These are phyloP conservation scores for Hypoxylon perforatum DNA, from an alignment of 495 filamentous ascomycete species.

Conservation along the genomic window DNA sequence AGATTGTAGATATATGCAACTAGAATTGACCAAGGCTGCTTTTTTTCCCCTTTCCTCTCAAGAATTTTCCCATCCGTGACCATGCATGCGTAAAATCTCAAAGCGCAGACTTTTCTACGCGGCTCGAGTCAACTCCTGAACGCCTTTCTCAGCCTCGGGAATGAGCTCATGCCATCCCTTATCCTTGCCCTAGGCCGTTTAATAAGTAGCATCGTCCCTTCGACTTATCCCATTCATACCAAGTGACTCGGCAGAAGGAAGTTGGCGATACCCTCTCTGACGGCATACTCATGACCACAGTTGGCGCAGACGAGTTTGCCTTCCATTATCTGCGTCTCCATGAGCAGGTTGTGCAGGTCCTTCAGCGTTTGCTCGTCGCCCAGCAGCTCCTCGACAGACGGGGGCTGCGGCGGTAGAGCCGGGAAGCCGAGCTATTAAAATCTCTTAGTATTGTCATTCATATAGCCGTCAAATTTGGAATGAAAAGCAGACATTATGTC, in stretches of 20 bases:
- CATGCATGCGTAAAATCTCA: neutral
- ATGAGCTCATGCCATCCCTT: neutral
- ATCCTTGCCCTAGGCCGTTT: neutral
- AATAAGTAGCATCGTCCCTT: neutral
- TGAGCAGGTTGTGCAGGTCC: slow-evolving; percentile 82
- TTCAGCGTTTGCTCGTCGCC: slow-evolving; percentile 72
- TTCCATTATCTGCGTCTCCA: slow-evolving; percentile 90
- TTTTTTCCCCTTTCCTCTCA: slow-evolving; percentile 7
- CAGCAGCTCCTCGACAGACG: slow-evolving; percentile 68
- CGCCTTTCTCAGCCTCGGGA: slow-evolving; percentile 15
- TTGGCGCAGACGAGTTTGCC: slow-evolving; percentile 90
- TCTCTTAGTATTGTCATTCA: neutral
- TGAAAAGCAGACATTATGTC: neutral
- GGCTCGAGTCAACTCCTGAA: slow-evolving; percentile 28
- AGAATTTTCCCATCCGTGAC: neutral
- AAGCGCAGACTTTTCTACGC: neutral
- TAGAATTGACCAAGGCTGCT: slow-evolving; percentile 34
- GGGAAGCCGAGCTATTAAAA: slow-evolving; percentile 75
- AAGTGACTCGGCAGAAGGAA: slow-evolving; percentile 94
- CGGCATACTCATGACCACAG: slow-evolving; percentile 91
- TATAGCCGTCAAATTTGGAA: no score
- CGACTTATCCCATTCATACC: slow-evolving; percentile 57
- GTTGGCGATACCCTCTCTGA: slow-evolving; percentile 95
- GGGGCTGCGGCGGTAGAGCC: slow-evolving; percentile 70
- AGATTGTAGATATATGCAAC: slow-evolving; percentile 41